Evolutionary conservation across 106 monocot species (phyloP).

Genomic region (Ottelia alismoides): DNA sequence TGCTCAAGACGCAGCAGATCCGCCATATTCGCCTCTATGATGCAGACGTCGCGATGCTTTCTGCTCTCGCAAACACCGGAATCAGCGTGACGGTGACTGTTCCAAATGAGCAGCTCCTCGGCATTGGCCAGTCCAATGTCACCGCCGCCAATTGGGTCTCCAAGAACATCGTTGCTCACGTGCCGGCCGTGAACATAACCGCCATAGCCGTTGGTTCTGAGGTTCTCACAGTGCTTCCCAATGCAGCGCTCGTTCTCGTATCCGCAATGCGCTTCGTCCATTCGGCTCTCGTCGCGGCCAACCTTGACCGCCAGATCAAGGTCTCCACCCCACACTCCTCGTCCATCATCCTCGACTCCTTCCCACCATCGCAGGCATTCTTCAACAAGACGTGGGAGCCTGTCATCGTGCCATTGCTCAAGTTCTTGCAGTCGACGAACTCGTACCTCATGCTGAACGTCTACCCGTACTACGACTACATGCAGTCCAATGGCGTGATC

Average conservation of each 20-base stretch:
- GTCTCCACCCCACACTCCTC: constrained; percentile 84
- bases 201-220: constrained; percentile 62
- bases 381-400: constrained; percentile 73
- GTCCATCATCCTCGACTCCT: constrained; percentile 91
- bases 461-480: constrained; percentile 96
- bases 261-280: constrained; percentile 74
- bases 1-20: constrained; percentile 70
- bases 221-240: constrained; percentile 43
- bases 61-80: constrained; percentile 66
- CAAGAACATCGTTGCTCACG: constrained; percentile 70
- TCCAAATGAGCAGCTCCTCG: constrained; percentile 93
- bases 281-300: constrained; percentile 86
- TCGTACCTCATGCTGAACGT: constrained; percentile 87
- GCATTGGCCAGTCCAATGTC: constrained; percentile 78
- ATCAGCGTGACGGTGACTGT: constrained; percentile 70
- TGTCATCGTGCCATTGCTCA: constrained; percentile 63
- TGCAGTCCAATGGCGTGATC: constrained; percentile 89
- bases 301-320: constrained; percentile 70
- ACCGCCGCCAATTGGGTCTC: constrained; percentile 93
- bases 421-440: constrained; percentile 69
- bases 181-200: constrained; percentile 64
- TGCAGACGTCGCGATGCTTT: constrained; percentile 56
- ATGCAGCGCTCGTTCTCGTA: constrained; percentile 74
- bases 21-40: constrained; percentile 85
- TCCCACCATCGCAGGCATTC: constrained; percentile 94